Conservation (phyloP, 2,329 filamentous ascomycete genomes). For the Capronia epimyces region DNA sequence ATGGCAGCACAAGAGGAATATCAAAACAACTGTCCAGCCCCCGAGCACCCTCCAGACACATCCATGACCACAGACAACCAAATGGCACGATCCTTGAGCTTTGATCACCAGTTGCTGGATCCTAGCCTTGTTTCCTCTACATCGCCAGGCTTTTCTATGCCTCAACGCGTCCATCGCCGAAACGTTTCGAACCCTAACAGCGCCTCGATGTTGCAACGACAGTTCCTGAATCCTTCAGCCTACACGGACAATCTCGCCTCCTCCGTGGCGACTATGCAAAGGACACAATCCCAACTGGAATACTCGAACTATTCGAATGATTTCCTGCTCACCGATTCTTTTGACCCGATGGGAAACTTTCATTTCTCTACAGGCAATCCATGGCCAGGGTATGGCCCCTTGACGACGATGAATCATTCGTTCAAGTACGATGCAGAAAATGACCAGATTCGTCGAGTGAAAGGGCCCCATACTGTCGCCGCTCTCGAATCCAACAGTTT, state of each 20-base stretch:
- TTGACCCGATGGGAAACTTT: conserved; percentile 3
- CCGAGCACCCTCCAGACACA: background rate
- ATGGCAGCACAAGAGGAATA: background rate
- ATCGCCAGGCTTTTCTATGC: background rate
- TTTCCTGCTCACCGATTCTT: background rate
- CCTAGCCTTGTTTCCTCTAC: background rate
- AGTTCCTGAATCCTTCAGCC: background rate
- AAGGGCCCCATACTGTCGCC: conserved; percentile 14
- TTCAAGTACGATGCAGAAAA: conserved; percentile 1
- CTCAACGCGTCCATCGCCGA: background rate
- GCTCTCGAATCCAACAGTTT: conserved; percentile 8
- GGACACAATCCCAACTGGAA: conserved; percentile 9
- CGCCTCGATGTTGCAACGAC: background rate
- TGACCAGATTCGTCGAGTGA: background rate
- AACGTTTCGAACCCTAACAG: conserved; percentile 1
- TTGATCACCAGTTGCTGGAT: background rate
- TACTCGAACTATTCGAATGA: conserved; percentile 1
- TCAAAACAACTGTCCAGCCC: conserved; percentile 3
- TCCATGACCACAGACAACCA: background rate
- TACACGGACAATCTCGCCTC: background rate
- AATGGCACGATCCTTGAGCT: conserved; percentile 4
- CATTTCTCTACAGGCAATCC: background rate
- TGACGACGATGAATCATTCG: background rate
- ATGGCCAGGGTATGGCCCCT: background rate
- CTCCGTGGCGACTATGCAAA: conserved; percentile 1